Base-by-base conservation (phyloP, 257 asterid genomes). In the Verbascum thapsus region DNA sequence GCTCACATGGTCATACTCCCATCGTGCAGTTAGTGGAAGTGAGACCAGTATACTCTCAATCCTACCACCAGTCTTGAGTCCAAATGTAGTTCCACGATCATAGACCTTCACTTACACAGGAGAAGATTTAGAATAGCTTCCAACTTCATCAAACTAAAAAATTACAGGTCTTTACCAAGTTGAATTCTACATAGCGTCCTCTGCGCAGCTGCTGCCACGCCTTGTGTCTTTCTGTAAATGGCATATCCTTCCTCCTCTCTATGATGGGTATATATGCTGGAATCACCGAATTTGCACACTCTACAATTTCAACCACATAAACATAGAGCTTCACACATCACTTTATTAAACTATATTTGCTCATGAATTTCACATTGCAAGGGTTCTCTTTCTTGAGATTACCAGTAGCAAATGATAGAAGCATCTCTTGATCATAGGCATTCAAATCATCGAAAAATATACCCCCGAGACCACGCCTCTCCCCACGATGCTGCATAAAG, bases 391-490 rank as follows among this genome's bases (percentile, higher is more conserved):
- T 63, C 53, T 37, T 68, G 56, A 53, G 65, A 70, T 87, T 87
- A 94, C 99, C 97, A 13, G 97, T 79, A 67, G 96, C 84, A 75
- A 94, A 94, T 65, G 99, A 79, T 58, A 94, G 96, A 74, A 94
- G 96, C 99, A 94, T 89, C 73, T 94, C 97, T 71, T 94, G 99
- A 57, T 94, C 97, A 68, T 87, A 87, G 37, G 82, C 69, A 71
- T 87, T 94, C 78, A 94, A 51, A 84, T 94, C 96, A 74, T 94
- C 99, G 68, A 94, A 94, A 63, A 94, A 90, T 66, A 94, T 90
- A 75, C 99, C 99, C 67, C 99, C 99, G 41, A 94, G 95, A 61
- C 99, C 99, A 59, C 99, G 94, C 61, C 99, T 89, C 79, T 92
- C 99, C 64, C 82, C 88, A 26, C 97, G 95, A 72, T 94, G 99